These are phyloP conservation scores for Zygosaccharomyces lentus DNA, from an alignment of 805 yeast genomes.

Conservation along the genomic window DNA sequence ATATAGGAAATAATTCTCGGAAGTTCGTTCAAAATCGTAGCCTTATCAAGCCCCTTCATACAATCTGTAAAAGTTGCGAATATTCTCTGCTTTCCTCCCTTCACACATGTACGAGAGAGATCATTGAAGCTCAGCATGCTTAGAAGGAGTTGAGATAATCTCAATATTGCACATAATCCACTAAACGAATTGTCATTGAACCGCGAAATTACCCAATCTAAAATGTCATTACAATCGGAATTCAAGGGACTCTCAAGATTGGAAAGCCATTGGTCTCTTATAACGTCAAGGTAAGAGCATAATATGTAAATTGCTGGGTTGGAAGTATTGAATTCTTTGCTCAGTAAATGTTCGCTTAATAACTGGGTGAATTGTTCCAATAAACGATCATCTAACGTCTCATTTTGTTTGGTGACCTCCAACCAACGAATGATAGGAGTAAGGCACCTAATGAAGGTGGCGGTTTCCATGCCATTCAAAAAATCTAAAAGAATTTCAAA, in stretches of 20 bases:
- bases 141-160: conserved; percentile 36
- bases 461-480: conserved; percentile 5
- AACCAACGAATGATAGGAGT: conserved; percentile 9
- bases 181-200: conserved; percentile 40
- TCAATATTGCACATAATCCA: conserved; percentile 36
- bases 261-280: conserved; percentile 28
- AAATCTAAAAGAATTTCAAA: conserved; percentile 6
- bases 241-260: conserved; percentile 25
- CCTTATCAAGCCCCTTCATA: conserved; percentile 15
- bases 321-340: conserved; percentile 22
- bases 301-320: conserved; percentile 17
- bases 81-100: conserved; percentile 29
- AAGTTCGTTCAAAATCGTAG: conserved; percentile 9
- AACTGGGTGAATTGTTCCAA: conserved; percentile 22
- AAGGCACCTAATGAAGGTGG: conserved; percentile 5
- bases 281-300: conserved; percentile 16
- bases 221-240: conserved; percentile 47
- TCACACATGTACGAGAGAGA: conserved; percentile 16
- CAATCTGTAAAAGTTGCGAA: conserved; percentile 24
- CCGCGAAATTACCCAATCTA: conserved; percentile 42
- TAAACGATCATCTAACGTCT: background rate
- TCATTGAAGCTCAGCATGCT: conserved; percentile 28
- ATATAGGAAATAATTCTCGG: conserved; percentile 19
- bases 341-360: conserved; percentile 24
- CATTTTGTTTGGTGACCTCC: background rate